Percentiles rank a stretch among this genome's conserved stretches.
Evolutionary conservation across 306 rosid species (phyloP).

Genomic region (Pyrus pyrifolia): DNA sequence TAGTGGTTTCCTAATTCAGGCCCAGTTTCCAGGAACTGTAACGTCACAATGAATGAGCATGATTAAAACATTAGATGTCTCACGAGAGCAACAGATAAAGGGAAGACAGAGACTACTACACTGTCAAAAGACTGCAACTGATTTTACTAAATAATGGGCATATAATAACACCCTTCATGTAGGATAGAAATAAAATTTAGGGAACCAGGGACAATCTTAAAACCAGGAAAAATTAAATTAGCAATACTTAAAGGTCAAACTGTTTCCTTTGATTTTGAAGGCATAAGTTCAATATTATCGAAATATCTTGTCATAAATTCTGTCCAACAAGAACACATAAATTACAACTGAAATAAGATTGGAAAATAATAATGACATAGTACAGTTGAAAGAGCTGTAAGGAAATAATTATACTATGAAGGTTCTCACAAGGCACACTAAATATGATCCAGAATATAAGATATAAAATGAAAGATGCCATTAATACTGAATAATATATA

Average conservation of each 20-base stretch:
- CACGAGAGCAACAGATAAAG: background rate
- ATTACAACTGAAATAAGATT: background rate
- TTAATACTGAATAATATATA: background rate
- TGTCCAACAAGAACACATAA: background rate
- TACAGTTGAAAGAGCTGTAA: background rate
- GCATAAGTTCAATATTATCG: background rate
- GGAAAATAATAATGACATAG: background rate
- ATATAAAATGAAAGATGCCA: background rate
- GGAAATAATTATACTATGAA: background rate
- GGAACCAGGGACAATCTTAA: background rate
- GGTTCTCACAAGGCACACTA: background rate
- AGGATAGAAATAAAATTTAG: background rate
- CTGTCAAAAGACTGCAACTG: background rate
- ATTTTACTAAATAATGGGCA: background rate
- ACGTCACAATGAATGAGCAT: slow-evolving; percentile 2
- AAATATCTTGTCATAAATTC: background rate
- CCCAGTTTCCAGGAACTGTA: slow-evolving; percentile 82
- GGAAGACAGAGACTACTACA: background rate
- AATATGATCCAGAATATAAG: background rate
- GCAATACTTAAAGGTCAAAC: background rate
- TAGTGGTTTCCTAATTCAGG: slow-evolving; percentile 74
- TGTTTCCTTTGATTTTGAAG: background rate
- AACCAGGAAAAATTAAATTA: background rate
- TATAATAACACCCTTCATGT: background rate
- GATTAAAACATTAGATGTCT: background rate